These are phyloP conservation scores for Tympanopsis confertula DNA, from an alignment of 2,329 filamentous ascomycete genomes.

Conservation along the genomic window DNA sequence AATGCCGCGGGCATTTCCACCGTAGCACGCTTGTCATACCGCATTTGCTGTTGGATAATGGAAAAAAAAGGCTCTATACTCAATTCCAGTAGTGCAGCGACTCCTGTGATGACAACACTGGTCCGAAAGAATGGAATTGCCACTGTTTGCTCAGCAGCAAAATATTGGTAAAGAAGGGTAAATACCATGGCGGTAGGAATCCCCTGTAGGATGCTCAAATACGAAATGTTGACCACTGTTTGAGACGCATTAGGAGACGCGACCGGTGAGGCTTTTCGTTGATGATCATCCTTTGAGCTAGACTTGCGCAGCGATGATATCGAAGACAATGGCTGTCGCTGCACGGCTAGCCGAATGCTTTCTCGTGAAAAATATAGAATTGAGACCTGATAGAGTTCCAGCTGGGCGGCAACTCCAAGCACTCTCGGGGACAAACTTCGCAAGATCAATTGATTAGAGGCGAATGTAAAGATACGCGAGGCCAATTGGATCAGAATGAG, in stretches of 20 bases:
- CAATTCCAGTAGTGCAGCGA: constrained; percentile 39
- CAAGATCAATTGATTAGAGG: not conserved
- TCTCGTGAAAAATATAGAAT: not conserved
- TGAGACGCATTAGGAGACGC: not conserved
- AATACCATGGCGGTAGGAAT: not conserved
- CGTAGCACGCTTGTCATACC: constrained; percentile 50
- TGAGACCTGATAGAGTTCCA: not conserved
- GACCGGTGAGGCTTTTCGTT: no score
- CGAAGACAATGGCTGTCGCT: not conserved
- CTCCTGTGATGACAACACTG: constrained; percentile 6
- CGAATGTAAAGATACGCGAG: not conserved
- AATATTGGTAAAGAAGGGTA: not conserved
- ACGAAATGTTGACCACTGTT: constrained; percentile 1
- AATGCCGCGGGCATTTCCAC: constrained; percentile 55
- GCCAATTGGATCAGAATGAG: not conserved
- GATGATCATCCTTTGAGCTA: not conserved
- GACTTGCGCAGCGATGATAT: not conserved
- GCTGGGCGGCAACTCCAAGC: not conserved
- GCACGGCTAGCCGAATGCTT: not conserved
- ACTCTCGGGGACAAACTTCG: not conserved
- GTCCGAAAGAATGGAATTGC: constrained; percentile 1
- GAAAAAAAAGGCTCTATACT: constrained; percentile 57
- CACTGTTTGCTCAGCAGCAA: not conserved
- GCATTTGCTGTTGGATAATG: constrained; percentile 52
- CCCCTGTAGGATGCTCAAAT: not conserved